A percentile compares a stretch with the other conserved stretches of the same genome.
phyloP scores from a whole-genome alignment of 805 yeast genomes.

The Candida cerambycidarum region DNA sequence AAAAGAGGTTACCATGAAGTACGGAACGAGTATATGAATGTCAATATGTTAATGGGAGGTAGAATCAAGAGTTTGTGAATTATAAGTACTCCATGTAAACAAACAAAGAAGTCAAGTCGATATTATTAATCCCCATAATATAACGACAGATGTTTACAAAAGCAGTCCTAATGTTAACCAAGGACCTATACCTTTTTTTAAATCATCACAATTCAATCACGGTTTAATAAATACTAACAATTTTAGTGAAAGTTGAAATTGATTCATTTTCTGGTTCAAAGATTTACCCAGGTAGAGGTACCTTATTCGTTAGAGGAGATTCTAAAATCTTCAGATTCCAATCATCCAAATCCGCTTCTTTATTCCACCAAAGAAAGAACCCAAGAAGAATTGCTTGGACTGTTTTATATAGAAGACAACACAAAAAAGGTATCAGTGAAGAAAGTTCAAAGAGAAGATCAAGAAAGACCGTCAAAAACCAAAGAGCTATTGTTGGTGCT shows the following conservation, averaged over 20 bases:
- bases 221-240: conserved; percentile 39
- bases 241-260: conserved; percentile 95
- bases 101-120: too few species aligned
- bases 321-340: conserved; percentile 99
- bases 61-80: too few species aligned
- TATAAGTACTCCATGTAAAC: not conserved
- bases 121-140: too few species aligned
- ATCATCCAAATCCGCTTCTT: conserved; percentile 94
- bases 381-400: conserved; percentile 99
- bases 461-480: conserved; percentile 96
- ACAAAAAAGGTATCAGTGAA: conserved; percentile 99
- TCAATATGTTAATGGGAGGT: too few species aligned
- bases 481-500: conserved; percentile 99
- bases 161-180: too few species aligned
- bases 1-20: too few species aligned
- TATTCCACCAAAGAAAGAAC: conserved; percentile 99
- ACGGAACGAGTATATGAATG: not conserved
- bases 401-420: conserved; percentile 98
- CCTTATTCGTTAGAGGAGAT: conserved; percentile 99
- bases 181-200: not conserved
- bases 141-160: not conserved
- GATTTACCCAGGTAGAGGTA: conserved; percentile 99
- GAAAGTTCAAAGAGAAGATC: conserved; percentile 96
- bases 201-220: not conserved
- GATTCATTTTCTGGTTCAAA: conserved; percentile 99